These are phyloP conservation scores for Apiotrichum siamense DNA, from an alignment of 1,284 basidiomycete species.

Conservation along the genomic window DNA sequence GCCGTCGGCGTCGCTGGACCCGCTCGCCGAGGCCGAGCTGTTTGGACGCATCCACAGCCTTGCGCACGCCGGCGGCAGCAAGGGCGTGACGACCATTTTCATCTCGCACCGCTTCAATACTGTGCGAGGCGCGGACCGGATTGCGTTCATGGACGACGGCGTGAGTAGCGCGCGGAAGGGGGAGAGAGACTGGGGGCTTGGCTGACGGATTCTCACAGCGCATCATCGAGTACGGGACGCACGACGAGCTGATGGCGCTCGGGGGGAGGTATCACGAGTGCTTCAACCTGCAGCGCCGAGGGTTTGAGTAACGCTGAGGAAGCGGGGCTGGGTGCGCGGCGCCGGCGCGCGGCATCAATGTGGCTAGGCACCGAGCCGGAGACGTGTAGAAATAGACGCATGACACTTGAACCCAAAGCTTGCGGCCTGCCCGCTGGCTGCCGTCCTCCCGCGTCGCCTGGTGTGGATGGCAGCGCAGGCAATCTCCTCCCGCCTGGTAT, in stretches of 20 bases:
- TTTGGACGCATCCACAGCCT: conserved; percentile 51
- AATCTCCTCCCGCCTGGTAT: too few species aligned
- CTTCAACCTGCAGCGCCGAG: neutral
- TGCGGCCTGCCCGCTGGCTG: too few species aligned
- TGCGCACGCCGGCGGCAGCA: conserved; percentile 6
- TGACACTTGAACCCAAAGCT: too few species aligned
- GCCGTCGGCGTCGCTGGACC: conserved; percentile 59
- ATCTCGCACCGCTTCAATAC: conserved; percentile 66
- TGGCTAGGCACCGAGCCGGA: too few species aligned
- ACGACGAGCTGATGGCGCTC: conserved; percentile 60
- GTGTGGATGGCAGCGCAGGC: too few species aligned
- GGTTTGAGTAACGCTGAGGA: neutral
- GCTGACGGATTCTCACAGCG: conserved; percentile 46
- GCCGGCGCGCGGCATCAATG: too few species aligned
- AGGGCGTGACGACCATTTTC: conserved; percentile 64
- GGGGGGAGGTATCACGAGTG: conserved; percentile 8
- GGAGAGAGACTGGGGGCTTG: conserved; percentile 75
- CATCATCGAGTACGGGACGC: conserved; percentile 70
- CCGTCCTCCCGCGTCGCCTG: too few species aligned
- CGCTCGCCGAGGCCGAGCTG: conserved; percentile 67
- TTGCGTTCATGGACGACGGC: conserved; percentile 52
- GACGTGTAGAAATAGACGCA: too few species aligned
- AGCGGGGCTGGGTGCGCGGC: too few species aligned
- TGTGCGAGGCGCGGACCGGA: conserved; percentile 38
- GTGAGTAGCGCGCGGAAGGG: neutral